These are phyloP conservation scores for Lactifluus piperatus DNA, from an alignment of 768 basidiomycete species.

Conservation along the genomic window DNA sequence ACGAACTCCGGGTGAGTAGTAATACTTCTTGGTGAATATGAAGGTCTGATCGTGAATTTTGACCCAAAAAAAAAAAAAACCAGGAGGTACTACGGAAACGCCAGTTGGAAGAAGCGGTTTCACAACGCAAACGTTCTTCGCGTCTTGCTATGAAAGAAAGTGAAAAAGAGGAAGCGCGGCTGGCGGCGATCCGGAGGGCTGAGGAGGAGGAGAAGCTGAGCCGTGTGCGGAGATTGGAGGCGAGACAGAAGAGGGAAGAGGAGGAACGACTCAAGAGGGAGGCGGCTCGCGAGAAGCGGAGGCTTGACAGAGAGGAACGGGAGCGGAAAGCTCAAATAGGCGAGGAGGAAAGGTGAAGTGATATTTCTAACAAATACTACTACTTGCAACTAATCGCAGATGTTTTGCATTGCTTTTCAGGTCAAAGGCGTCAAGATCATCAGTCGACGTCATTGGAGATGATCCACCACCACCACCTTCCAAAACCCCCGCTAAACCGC, in stretches of 20 bases:
- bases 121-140: conserved; percentile 84
- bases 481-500: not conserved
- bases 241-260: conserved; percentile 32
- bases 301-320: conserved; percentile 29
- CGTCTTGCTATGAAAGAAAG: conserved; percentile 76
- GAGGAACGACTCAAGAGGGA: conserved; percentile 40
- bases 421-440: conserved; percentile 1
- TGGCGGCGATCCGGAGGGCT: conserved; percentile 46
- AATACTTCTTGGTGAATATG: not conserved
- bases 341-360: conserved; percentile 10
- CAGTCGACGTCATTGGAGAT: conserved; percentile 10
- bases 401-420: not conserved
- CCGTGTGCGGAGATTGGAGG: conserved; percentile 44
- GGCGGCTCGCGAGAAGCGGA: conserved; percentile 46
- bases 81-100: conserved; percentile 58
- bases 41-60: not conserved
- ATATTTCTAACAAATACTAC: not conserved
- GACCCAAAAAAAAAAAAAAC: not conserved
- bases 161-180: conserved; percentile 65
- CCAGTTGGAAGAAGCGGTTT: conserved; percentile 62
- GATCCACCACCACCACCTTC: not conserved
- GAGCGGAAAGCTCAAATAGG: conserved; percentile 5
- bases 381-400: not conserved
- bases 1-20: conserved; percentile 56
- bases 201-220: conserved; percentile 64